Conservation (phyloP, 2,329 filamentous ascomycete genomes). For the Eutypa lata region DNA sequence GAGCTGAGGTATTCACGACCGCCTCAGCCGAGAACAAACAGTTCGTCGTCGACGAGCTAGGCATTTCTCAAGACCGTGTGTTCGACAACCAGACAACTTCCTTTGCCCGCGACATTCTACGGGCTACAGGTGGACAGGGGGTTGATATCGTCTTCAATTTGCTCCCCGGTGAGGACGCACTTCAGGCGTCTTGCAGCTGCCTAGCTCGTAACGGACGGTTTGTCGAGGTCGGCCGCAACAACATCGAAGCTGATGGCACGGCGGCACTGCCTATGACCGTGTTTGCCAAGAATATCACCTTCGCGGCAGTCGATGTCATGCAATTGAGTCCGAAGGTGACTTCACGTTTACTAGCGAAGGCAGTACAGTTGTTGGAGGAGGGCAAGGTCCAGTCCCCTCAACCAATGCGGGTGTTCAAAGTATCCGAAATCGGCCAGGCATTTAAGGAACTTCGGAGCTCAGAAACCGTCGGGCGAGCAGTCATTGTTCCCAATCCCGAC, state of each 20-base stretch:
- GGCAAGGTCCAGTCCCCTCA: too few relatives aligned
- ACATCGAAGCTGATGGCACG: slow-evolving; percentile 26
- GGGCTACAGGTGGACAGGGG: slow-evolving; percentile 24
- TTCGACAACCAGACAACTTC: slow-evolving; percentile 28
- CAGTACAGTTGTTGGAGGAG: too few relatives aligned
- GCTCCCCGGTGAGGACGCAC: slow-evolving; percentile 24
- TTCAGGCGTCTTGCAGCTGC: slow-evolving; percentile 31
- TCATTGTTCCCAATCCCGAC: too few relatives aligned
- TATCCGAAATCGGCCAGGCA: too few relatives aligned
- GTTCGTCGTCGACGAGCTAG: slow-evolving; percentile 27
- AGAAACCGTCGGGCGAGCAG: too few relatives aligned
- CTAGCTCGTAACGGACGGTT: slow-evolving; percentile 33
- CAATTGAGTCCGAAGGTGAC: too few relatives aligned
- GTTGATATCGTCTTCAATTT: slow-evolving; percentile 33
- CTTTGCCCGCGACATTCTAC: slow-evolving; percentile 26
- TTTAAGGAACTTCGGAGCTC: too few relatives aligned
- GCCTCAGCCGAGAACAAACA: slow-evolving; percentile 30
- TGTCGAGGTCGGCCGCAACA: slow-evolving; percentile 29
- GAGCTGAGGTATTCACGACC: slow-evolving; percentile 29
- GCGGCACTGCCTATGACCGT: slow-evolving; percentile 35
- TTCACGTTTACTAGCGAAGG: too few relatives aligned
- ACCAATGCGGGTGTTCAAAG: too few relatives aligned
- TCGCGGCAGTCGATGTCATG: slow-evolving; percentile 12
- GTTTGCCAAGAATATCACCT: slow-evolving; percentile 31
- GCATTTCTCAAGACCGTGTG: slow-evolving; percentile 29